Evolutionary conservation across 768 basidiomycete species (phyloP), one percentile per base, ranked within the genome.

Genomic region (Hebeloma cylindrosporum): DNA sequence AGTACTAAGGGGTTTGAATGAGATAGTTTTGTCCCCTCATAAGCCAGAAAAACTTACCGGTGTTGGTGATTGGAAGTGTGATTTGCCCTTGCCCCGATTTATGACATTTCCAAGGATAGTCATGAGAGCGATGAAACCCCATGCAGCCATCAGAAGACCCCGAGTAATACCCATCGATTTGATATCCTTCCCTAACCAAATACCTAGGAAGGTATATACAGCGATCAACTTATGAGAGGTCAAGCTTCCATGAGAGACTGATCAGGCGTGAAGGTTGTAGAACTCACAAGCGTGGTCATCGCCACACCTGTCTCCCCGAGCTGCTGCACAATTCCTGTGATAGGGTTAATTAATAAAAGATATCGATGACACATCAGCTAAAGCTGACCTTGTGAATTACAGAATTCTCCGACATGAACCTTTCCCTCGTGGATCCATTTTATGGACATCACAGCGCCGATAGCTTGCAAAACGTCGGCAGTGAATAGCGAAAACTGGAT

Each of bases 241-340:
- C 20, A 23, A 6, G 22, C 35, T 28, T 31, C n/a, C n/a, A n/a
- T n/a, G n/a, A n/a, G n/a, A n/a, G n/a, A n/a, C n/a, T n/a, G n/a
- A n/a, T n/a, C n/a, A n/a, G n/a, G n/a, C n/a, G n/a, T n/a, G n/a
- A n/a, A n/a, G n/a, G n/a, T n/a, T n/a, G n/a, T n/a, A n/a, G n/a
- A n/a, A 52, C 63, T 47, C 45, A 74, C 73, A 9, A 74, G 59
- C 13, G 70, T 75, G 2, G 65, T 63, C 28, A 74, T 62, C 4
- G 68, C 70, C 3, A 67, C 70, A 17, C 64, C 66, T 3, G 70
- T 64, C 37, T 75, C 74, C 6, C 74, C 72, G 1, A 72, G 43
- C 43, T 72, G 68, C 47, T 71, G 65, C 3, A 74, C 47, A 31
- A 66, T 53, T 13, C 69, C 72, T 68, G 35, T 17, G n/a, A 31